These are phyloP conservation scores for Amylocarpus encephaloides DNA, from an alignment of 2,329 filamentous ascomycete species.

Conservation along the genomic window DNA sequence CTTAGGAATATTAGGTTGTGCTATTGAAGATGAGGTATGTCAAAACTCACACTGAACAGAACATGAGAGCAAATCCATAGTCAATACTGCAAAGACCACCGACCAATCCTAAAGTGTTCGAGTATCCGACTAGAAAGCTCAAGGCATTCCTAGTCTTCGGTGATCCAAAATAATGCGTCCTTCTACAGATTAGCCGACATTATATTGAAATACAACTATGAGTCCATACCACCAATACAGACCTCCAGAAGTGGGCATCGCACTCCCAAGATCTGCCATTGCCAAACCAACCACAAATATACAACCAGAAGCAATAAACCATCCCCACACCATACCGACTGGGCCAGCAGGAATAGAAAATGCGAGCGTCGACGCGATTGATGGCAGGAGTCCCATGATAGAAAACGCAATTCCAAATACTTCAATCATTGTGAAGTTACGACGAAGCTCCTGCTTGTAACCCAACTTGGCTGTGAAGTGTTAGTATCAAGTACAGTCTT, in stretches of 20 bases:
- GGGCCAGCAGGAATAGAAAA: conserved; percentile 55
- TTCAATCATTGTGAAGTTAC: conserved; percentile 57
- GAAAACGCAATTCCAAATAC: conserved; percentile 54
- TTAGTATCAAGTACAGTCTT: background rate
- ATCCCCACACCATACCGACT: conserved; percentile 56
- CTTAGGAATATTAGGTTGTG: conserved; percentile 15
- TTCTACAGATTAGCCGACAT: conserved; percentile 30
- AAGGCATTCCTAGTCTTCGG: conserved; percentile 49
- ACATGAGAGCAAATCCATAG: conserved; percentile 50
- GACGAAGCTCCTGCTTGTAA: conserved; percentile 51
- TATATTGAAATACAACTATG: background rate
- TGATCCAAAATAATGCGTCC: conserved; percentile 52
- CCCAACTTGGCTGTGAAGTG: conserved; percentile 26
- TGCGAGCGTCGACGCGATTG: conserved; percentile 51
- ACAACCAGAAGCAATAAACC: conserved; percentile 51
- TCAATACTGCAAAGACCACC: conserved; percentile 57
- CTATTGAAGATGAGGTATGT: background rate
- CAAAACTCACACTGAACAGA: conserved; percentile 43
- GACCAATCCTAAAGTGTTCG: conserved; percentile 54
- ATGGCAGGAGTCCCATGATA: conserved; percentile 56
- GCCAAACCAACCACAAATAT: conserved; percentile 55
- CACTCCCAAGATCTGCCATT: conserved; percentile 47
- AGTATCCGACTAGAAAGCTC: conserved; percentile 55
- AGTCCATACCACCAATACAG: conserved; percentile 41
- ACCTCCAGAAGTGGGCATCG: conserved; percentile 54